These are phyloP conservation scores for Ophiocytium majus DNA, from an alignment of 352 stramenopile species.

Conservation along the genomic window DNA sequence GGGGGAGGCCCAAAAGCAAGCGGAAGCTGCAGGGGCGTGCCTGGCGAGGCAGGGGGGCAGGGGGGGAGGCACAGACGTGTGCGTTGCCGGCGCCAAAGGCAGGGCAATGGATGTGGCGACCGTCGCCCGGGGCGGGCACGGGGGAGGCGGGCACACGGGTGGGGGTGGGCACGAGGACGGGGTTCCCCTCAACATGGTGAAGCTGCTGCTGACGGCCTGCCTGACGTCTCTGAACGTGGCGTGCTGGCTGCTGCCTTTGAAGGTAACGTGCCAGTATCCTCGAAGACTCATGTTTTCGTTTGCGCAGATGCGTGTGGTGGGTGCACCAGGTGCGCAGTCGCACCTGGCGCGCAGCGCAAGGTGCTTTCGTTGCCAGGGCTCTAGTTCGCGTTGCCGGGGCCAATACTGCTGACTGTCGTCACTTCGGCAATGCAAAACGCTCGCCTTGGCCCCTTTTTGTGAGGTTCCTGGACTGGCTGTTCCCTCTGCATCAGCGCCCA, in stretches of 20 bases:
- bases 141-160: neutral
- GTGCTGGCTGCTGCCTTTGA: constrained; percentile 76
- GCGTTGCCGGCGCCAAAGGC: neutral
- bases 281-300: constrained; percentile 31
- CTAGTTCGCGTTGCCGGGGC: no score
- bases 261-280: no score
- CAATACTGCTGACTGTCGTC: no score
- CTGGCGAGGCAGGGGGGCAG: neutral
- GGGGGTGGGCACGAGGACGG: constrained; percentile 19
- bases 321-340: no score
- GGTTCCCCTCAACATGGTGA: constrained; percentile 49
- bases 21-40: neutral
- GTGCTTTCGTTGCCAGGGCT: no score
- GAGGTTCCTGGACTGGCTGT: no score
- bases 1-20: neutral
- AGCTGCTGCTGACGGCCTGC: constrained; percentile 61
- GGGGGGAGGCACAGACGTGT: neutral
- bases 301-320: neutral
- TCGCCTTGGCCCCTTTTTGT: no score
- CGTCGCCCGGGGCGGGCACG: neutral
- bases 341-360: no score
- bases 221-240: constrained; percentile 75
- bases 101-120: neutral
- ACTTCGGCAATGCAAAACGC: no score
- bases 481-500: no score